Evolutionary conservation across 23 red algal species (phyloP).

Genomic region (Pyropia yezoensis): DNA sequence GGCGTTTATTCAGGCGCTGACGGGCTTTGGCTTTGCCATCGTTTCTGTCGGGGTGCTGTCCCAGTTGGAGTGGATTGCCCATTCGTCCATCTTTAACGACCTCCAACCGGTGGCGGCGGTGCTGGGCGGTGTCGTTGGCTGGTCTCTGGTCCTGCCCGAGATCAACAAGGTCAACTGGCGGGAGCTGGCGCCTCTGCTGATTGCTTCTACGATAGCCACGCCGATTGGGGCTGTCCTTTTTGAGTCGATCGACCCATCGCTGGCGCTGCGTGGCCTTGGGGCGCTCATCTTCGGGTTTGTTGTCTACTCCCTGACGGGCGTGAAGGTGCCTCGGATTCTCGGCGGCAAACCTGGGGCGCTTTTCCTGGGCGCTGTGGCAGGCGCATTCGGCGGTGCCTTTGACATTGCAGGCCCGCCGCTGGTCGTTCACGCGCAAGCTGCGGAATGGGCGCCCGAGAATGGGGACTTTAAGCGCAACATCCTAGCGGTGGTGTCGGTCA

Average conservation of each 20-base stretch:
- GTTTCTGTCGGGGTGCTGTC: conserved; percentile 59
- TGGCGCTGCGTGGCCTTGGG: conserved; percentile 41
- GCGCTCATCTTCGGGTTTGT: conserved; percentile 58
- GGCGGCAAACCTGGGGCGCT: conserved; percentile 30
- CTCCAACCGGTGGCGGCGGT: conserved; percentile 70
- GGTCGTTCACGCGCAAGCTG: conserved; percentile 46
- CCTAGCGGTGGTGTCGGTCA: conserved; percentile 34
- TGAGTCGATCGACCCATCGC: conserved; percentile 28
- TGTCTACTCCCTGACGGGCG: conserved; percentile 28
- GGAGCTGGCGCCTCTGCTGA: conserved; percentile 21
- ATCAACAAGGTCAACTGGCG: conserved; percentile 37
- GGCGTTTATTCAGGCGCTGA: conserved; percentile 61
- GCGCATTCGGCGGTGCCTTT: conserved; percentile 61
- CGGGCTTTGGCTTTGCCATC: conserved; percentile 82
- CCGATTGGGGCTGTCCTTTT: conserved; percentile 46
- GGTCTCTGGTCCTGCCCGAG: conserved; percentile 31
- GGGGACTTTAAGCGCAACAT: conserved; percentile 63
- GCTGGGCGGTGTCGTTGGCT: conserved; percentile 26
- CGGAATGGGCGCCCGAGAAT: conserved; percentile 27
- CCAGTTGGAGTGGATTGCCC: conserved; percentile 64
- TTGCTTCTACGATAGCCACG: conserved; percentile 33
- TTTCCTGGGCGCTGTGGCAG: conserved; percentile 39
- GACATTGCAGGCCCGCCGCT: conserved; percentile 64
- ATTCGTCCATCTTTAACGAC: conserved; percentile 56
- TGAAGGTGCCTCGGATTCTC: conserved; percentile 38